A percentile compares a stretch with the other conserved stretches of the same genome.
phyloP scores from a whole-genome alignment of 495 filamentous ascomycete genomes.

The Penicillium diatomitis region DNA sequence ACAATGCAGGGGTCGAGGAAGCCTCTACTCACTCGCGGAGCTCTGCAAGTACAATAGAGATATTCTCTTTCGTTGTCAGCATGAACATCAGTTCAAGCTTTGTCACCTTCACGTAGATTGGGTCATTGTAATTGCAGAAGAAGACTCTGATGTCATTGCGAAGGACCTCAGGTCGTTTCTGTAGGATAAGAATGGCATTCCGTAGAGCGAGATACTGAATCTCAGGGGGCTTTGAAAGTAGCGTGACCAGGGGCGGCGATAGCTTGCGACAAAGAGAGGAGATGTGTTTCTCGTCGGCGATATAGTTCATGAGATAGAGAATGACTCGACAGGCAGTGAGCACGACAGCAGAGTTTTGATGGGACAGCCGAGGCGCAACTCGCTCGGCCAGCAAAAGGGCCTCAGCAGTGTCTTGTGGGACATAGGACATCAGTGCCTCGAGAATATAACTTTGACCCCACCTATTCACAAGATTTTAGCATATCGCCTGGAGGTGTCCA shows the following conservation, averaged over 20 bases:
- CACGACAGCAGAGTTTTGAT: slow-evolving; percentile 93
- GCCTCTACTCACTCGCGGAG: slow-evolving; percentile 59
- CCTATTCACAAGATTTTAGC: slow-evolving; percentile 33
- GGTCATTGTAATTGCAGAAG: slow-evolving; percentile 99
- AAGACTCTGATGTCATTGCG: slow-evolving; percentile 97
- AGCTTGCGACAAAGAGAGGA: slow-evolving; percentile 83
- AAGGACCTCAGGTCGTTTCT: slow-evolving; percentile 86
- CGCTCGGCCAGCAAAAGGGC: slow-evolving; percentile 85
- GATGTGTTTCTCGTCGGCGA: slow-evolving; percentile 85
- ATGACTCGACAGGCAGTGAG: slow-evolving; percentile 93
- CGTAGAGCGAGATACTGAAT: slow-evolving; percentile 93
- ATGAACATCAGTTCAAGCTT: slow-evolving; percentile 99
- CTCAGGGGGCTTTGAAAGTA: slow-evolving; percentile 92
- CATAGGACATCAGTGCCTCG: slow-evolving; percentile 96
- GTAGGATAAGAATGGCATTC: slow-evolving; percentile 90
- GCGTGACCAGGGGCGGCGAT: slow-evolving; percentile 88
- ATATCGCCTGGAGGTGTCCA: no score
- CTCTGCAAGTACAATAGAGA: slow-evolving; percentile 89
- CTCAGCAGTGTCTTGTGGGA: slow-evolving; percentile 83
- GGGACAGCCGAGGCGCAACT: slow-evolving; percentile 85
- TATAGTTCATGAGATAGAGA: slow-evolving; percentile 98
- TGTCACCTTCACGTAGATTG: slow-evolving; percentile 98
- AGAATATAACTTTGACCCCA: slow-evolving; percentile 99
- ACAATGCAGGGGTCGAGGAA: not conserved
- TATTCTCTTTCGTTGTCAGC: slow-evolving; percentile 94